These are phyloP conservation scores for Porcisia hertigi DNA, from an alignment of 208 protist genomes.

Conservation along the genomic window DNA sequence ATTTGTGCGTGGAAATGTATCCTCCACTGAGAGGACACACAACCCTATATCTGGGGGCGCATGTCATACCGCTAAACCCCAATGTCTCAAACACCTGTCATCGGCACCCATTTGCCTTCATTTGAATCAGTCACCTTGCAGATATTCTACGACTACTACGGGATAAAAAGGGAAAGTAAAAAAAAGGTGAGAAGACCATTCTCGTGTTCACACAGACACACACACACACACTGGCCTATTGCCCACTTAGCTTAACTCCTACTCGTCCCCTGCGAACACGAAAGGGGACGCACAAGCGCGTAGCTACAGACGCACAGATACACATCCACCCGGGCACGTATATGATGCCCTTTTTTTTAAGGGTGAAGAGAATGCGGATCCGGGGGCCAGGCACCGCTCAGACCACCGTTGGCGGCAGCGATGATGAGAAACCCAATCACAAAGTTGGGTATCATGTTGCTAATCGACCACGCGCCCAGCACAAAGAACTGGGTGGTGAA, in stretches of 20 bases:
- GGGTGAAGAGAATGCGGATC: constrained; percentile 85
- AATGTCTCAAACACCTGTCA: too few relatives aligned
- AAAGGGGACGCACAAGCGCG: background rate
- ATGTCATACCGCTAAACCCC: background rate
- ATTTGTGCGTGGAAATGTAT: background rate
- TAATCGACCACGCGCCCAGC: constrained; percentile 74
- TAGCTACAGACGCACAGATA: background rate
- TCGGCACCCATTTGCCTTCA: background rate
- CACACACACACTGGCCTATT: background rate
- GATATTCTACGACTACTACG: constrained; percentile 10
- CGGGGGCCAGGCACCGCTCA: constrained; percentile 80
- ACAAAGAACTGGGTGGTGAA: constrained; percentile 85
- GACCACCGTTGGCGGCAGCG: constrained; percentile 75
- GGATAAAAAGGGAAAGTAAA: background rate
- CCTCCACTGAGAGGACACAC: background rate
- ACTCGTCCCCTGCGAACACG: background rate
- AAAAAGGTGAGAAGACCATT: background rate
- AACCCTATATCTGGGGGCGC: background rate
- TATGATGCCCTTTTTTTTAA: constrained; percentile 16
- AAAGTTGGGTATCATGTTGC: constrained; percentile 82
- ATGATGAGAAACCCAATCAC: constrained; percentile 75
- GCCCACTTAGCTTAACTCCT: background rate
- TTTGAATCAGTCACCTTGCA: background rate
- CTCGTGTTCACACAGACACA: background rate
- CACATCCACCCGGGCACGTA: background rate